A percentile compares a stretch with the other conserved stretches of the same genome.
Evolutionary conservation across 2,329 filamentous ascomycete species (phyloP).

Genomic region (Phialophora macrospora): DNA sequence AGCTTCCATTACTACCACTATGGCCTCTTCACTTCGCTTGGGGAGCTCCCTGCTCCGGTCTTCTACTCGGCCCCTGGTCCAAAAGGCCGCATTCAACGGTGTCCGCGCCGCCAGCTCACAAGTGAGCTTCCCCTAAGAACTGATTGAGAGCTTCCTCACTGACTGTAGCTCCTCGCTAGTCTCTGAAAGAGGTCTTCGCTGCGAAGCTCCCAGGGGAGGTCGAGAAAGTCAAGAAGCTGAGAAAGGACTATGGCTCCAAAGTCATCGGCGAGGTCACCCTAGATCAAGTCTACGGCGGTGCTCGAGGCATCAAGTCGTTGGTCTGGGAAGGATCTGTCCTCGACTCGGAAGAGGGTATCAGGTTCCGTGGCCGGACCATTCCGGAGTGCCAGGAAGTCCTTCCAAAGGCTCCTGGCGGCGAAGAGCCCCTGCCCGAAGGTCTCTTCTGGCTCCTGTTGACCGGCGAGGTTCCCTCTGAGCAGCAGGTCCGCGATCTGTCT

Average conservation of each 20-base stretch:
- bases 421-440: constrained; percentile 97
- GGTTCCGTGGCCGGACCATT: constrained; percentile 98
- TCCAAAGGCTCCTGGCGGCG: constrained; percentile 93
- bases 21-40: constrained; percentile 83
- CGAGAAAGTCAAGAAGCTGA: constrained; percentile 98
- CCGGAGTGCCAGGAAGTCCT: constrained; percentile 98
- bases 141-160: constrained; percentile 74
- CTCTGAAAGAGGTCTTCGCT: constrained; percentile 97
- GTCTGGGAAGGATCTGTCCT: constrained; percentile 99
- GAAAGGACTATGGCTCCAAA: constrained; percentile 94
- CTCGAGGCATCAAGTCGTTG: constrained; percentile 96
- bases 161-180: constrained; percentile 59
- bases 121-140: constrained; percentile 79
- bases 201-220: constrained; percentile 94
- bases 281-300: constrained; percentile 99
- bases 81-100: constrained; percentile 76
- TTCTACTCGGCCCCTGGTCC: constrained; percentile 69
- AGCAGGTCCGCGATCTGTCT: constrained; percentile 97
- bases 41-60: constrained; percentile 81
- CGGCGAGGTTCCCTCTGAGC: constrained; percentile 94
- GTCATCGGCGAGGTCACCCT: constrained; percentile 97
- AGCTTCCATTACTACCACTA: constrained; percentile 55
- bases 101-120: constrained; percentile 83
- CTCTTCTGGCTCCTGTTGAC: constrained; percentile 99
- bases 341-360: constrained; percentile 98